phyloP scores from a whole-genome alignment of 83 land plant genomes.

The Larix sibirica region DNA sequence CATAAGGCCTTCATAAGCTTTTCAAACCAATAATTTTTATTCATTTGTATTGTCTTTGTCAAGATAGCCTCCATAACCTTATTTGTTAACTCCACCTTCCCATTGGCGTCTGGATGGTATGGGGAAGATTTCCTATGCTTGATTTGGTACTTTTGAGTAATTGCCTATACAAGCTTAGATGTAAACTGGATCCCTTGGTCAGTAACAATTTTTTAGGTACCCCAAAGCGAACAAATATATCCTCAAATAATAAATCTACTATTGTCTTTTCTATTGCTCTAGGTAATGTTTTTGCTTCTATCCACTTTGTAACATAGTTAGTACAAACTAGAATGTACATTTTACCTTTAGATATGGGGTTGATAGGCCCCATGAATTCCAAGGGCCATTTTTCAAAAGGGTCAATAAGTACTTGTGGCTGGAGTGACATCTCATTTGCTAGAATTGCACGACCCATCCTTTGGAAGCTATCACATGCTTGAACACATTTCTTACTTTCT shows the following conservation, averaged over 20 bases:
- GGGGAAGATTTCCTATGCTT: background rate
- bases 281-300: background rate
- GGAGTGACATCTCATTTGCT: background rate
- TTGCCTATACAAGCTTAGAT: background rate
- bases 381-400: background rate
- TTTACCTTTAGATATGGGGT: background rate
- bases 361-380: background rate
- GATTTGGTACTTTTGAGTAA: background rate
- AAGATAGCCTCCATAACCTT: background rate
- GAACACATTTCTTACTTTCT: background rate
- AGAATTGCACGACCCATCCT: background rate
- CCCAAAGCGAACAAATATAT: background rate
- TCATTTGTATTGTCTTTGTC: background rate
- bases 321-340: background rate
- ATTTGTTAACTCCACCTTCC: background rate
- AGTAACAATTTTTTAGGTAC: background rate
- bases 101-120: background rate
- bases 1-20: background rate
- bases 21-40: background rate
- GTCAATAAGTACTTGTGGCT: background rate
- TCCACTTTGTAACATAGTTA: background rate
- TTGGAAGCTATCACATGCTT: background rate
- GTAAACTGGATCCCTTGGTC: background rate
- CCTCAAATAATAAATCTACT: background rate
- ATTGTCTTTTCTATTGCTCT: background rate